Evolutionary conservation across 2,329 filamentous ascomycete species (phyloP).

Genomic region (Apiospora malaysiana): DNA sequence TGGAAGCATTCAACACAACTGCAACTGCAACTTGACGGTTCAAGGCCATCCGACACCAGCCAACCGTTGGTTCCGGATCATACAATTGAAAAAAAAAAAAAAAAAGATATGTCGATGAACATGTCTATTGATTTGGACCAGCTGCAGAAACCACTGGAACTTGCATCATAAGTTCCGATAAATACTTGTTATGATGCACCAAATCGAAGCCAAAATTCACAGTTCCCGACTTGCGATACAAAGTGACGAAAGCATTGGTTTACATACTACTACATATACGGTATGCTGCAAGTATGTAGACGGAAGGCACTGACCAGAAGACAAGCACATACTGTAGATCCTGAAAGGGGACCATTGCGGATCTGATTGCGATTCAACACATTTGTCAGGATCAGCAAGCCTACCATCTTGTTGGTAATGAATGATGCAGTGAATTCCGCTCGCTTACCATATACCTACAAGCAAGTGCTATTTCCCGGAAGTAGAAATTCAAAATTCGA

Average conservation of each 20-base stretch:
- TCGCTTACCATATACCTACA: background rate
- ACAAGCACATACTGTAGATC: background rate
- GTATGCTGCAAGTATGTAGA: no score
- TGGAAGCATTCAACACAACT: background rate
- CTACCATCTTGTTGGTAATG: background rate
- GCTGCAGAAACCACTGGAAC: background rate
- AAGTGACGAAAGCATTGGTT: background rate
- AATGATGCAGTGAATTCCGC: background rate
- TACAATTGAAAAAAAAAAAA: background rate
- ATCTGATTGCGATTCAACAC: background rate
- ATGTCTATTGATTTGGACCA: background rate
- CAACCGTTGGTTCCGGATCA: background rate
- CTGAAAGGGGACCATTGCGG: background rate
- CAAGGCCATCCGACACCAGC: background rate
- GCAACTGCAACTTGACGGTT: background rate
- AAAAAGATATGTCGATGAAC: background rate
- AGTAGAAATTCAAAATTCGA: background rate
- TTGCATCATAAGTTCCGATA: background rate
- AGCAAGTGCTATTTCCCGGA: background rate
- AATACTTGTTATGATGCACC: background rate
- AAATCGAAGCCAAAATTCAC: conserved; percentile 5
- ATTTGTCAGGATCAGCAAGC: background rate
- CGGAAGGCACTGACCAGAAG: background rate
- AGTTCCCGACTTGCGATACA: background rate
- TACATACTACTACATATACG: no score